These are phyloP conservation scores for Diplodia intermedia DNA, from an alignment of 2,329 filamentous ascomycete species.

Conservation along the genomic window DNA sequence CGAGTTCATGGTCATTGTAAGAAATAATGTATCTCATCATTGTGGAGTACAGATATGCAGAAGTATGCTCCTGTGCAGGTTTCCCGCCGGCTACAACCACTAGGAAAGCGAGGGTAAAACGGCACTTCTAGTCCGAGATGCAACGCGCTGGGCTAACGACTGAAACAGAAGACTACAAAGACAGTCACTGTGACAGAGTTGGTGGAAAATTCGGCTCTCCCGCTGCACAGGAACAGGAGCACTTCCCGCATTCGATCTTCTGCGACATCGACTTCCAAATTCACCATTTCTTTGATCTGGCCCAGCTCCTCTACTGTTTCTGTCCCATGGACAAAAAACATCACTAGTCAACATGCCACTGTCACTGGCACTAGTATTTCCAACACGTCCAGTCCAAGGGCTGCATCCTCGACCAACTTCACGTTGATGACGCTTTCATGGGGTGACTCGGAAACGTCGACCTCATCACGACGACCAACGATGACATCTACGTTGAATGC, in stretches of 20 bases:
- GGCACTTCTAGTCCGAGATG: neutral
- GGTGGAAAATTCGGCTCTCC: too few relatives aligned
- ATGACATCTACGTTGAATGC: neutral
- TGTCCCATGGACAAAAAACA: neutral
- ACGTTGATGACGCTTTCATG: neutral
- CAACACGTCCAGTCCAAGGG: neutral
- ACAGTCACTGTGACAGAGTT: neutral
- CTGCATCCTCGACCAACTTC: neutral
- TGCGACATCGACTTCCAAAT: neutral
- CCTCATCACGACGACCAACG: neutral
- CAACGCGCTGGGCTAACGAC: neutral
- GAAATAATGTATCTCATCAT: too few relatives aligned
- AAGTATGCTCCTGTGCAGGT: conserved; percentile 31
- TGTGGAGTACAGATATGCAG: neutral
- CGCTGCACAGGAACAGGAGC: neutral
- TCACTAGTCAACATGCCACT: neutral
- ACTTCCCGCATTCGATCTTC: neutral
- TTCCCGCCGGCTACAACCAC: conserved; percentile 20
- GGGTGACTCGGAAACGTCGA: neutral
- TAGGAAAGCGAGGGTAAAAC: neutral
- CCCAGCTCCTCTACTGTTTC: neutral
- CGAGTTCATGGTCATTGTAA: too few relatives aligned
- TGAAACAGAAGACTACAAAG: neutral
- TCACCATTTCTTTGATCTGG: neutral
- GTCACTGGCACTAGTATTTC: neutral